Base-by-base conservation (phyloP, 1,284 basidiomycete genomes). In the Trametes pubescens region DNA sequence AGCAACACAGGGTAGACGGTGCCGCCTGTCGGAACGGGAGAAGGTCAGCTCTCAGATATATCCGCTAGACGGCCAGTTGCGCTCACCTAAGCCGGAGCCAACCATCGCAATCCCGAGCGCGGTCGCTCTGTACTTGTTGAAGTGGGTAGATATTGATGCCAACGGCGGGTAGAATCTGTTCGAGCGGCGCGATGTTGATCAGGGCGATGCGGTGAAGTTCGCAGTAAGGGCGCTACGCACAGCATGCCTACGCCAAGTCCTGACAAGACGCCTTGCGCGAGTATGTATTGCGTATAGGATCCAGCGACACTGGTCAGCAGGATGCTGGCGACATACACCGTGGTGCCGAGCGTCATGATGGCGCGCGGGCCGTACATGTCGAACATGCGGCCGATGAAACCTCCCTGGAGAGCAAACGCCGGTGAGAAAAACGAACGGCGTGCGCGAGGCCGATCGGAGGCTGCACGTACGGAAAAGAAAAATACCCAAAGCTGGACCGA, bases 1-100 rank as follows among this genome's bases (percentile, higher is more conserved):
- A 91, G 79, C 75, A 89, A 78, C 61, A 91, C 84, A 0, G 90
- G 88, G 66, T 86, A 91, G 10, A 90, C 76, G 6, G 90, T 85
- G 10, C 90, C 90, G 32, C 89, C 89, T 87, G 48, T 22, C 26
- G 22, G 26, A 22, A 37, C 32, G 35, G 29, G 37, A 21, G 34
- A 47, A 46, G 22, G 58, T 65, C 48, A 64, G 51, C n/a, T 52
- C 18, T 13, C 49, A 14, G 32, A 11, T 29, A 8, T 26, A 9
- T 40, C 44, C 59, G 38, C 26, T 49, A 37, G 10, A 2, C 5
- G 9, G 49, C 65, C 14, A 37, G 18, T 32, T 22, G 21, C 22
- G 69, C 74, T 54, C 40, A 74, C 75, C 74, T 47, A 75, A 67
- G 34, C 75, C 73, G 21, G 76, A 76, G 40, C 76, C 76, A 0